phyloP scores from a whole-genome alignment of 129 eudicot genomes.

The Silybum marianum region DNA sequence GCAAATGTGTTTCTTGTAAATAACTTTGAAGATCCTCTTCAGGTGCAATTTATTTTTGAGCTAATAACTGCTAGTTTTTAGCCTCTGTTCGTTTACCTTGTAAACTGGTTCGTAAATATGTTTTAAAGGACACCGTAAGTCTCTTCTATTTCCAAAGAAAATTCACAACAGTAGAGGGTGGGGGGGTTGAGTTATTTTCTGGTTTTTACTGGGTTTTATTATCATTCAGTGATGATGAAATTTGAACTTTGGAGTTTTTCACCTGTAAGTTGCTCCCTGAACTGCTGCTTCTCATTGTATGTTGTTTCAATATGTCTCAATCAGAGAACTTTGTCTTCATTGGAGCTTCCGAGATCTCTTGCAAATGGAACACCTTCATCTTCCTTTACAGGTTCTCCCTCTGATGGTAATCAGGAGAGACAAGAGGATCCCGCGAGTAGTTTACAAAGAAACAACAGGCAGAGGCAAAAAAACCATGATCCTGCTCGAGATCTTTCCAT shows the following conservation, averaged over 20 bases:
- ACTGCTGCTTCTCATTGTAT: neutral
- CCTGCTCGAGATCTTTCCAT: conserved; percentile 94
- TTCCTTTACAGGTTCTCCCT: conserved; percentile 40
- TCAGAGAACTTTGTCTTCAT: conserved; percentile 92
- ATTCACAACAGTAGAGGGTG: neutral
- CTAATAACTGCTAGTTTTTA: neutral
- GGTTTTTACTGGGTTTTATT: neutral
- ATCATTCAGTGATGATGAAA: conserved; percentile 1
- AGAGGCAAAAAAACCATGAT: conserved; percentile 63
- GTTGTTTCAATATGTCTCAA: conserved; percentile 23
- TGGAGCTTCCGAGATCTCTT: conserved; percentile 89
- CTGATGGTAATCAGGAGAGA: conserved; percentile 40
- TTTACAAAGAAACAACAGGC: conserved; percentile 57
- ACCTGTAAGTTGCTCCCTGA: neutral
- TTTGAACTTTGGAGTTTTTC: neutral
- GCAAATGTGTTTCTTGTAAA: conserved; percentile 94
- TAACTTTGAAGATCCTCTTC: conserved; percentile 95
- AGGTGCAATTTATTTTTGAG: conserved; percentile 50
- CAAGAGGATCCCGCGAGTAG: conserved; percentile 35
- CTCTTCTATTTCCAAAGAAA: neutral
- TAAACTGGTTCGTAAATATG: neutral
- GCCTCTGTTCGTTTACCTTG: neutral
- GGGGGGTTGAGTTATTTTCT: neutral
- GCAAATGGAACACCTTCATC: conserved; percentile 61
- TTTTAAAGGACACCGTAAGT: neutral